phyloP scores from a whole-genome alignment of 225 moss, liverwort and hornwort species.

The Straminergon stramineum region DNA sequence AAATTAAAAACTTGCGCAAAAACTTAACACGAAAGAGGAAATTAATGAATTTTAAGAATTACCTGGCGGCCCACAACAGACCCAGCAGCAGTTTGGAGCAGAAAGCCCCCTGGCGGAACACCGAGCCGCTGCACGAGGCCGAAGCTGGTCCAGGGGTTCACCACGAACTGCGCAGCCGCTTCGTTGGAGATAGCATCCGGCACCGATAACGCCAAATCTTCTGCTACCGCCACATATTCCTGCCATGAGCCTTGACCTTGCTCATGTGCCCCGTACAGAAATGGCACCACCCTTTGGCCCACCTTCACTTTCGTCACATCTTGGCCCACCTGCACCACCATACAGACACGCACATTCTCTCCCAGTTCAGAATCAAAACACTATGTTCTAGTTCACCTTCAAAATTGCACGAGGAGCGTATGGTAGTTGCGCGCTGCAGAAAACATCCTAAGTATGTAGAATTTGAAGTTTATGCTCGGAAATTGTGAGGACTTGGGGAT shows the following conservation, averaged over 20 bases:
- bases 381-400: not conserved
- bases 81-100: not conserved
- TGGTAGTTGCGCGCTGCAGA: not conserved
- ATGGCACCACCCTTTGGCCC: constrained; percentile 2
- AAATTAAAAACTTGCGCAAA: not conserved
- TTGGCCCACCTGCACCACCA: not conserved
- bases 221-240: not conserved
- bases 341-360: not conserved
- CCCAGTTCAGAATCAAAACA: not conserved
- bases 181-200: not conserved
- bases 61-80: not conserved
- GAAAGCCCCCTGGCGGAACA: not conserved
- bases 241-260: not conserved
- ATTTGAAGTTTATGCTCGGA: not conserved
- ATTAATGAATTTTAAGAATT: not conserved
- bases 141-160: not conserved
- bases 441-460: not conserved
- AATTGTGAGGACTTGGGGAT: not conserved
- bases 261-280: not conserved
- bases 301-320: not conserved
- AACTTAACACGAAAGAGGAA: no score
- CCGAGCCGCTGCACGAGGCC: not conserved
- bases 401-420: not conserved
- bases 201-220: not conserved
- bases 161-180: not conserved